Evolutionary conservation across 441 rosid genomes (phyloP).

Genomic region (Hypseocharis bilobata): DNA sequence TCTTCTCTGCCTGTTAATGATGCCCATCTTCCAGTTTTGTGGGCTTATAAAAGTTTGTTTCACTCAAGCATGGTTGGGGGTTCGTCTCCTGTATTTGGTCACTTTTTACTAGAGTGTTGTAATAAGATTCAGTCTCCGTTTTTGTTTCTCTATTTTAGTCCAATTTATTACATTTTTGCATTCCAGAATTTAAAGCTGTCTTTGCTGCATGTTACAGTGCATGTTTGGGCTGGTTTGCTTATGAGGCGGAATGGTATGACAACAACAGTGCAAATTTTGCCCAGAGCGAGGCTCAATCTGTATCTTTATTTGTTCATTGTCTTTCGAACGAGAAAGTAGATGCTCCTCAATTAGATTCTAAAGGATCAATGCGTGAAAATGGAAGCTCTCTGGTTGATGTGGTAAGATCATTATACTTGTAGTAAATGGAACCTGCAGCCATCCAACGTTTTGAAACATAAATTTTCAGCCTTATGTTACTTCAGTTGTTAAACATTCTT

Average conservation of each 20-base stretch:
- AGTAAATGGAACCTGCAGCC: background rate
- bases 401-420: constrained; percentile 30
- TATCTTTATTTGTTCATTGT: constrained; percentile 66
- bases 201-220: constrained; percentile 50
- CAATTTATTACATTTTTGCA: constrained; percentile 9
- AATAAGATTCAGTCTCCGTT: background rate
- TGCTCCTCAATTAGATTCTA: constrained; percentile 47
- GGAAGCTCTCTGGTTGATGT: constrained; percentile 44
- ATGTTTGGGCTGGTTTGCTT: constrained; percentile 95
- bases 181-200: constrained; percentile 18
- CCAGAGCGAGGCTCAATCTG: constrained; percentile 76
- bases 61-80: background rate
- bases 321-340: constrained; percentile 60
- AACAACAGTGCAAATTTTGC: constrained; percentile 53
- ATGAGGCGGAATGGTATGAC: constrained; percentile 86
- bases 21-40: background rate
- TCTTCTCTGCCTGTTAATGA: background rate
- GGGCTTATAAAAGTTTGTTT: constrained; percentile 2
- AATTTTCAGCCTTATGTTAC: background rate
- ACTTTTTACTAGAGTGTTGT: background rate
- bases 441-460: background rate
- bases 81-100: background rate
- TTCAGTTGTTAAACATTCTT: constrained; percentile 3
- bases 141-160: constrained; percentile 4
- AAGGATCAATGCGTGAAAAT: constrained; percentile 53